Percentiles rank a stretch among this genome's conserved stretches.
Conservation (phyloP, 352 stramenopile genomes). For the Phytophthora fragariae region DNA sequence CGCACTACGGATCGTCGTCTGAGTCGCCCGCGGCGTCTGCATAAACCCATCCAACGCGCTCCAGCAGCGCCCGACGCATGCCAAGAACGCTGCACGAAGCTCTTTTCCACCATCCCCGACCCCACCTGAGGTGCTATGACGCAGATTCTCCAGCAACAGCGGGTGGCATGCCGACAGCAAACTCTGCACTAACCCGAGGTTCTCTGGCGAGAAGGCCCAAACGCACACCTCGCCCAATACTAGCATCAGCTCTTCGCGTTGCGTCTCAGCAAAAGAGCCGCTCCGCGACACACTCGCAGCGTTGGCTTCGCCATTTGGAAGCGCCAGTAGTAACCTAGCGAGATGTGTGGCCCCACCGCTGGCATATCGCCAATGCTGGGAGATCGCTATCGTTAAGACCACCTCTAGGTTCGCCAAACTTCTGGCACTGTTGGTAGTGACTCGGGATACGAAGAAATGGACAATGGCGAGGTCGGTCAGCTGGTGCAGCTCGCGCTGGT, state of each 20-base stretch:
- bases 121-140: neutral
- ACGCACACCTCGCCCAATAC: constrained; percentile 42
- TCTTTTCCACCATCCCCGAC: constrained; percentile 25
- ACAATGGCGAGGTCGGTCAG: constrained; percentile 35
- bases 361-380: constrained; percentile 29
- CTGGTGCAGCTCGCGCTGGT: constrained; percentile 27
- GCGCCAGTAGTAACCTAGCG: constrained; percentile 26
- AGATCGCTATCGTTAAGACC: constrained; percentile 27
- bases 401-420: constrained; percentile 17
- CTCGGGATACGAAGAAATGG: constrained; percentile 30
- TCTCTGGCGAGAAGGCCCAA: constrained; percentile 39
- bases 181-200: constrained; percentile 30
- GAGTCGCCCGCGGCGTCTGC: constrained; percentile 15
- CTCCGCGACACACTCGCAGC: neutral
- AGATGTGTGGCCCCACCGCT: constrained; percentile 19
- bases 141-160: constrained; percentile 33
- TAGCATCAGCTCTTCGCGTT: constrained; percentile 38
- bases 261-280: neutral
- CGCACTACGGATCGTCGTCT: constrained; percentile 21
- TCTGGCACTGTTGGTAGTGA: constrained; percentile 8
- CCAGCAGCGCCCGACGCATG: constrained; percentile 29
- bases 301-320: neutral
- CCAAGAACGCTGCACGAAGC: constrained; percentile 21
- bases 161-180: constrained; percentile 29
- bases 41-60: constrained; percentile 21